Evolutionary conservation across 768 basidiomycete genomes (phyloP).

Genomic region (Naematelia encephala): DNA sequence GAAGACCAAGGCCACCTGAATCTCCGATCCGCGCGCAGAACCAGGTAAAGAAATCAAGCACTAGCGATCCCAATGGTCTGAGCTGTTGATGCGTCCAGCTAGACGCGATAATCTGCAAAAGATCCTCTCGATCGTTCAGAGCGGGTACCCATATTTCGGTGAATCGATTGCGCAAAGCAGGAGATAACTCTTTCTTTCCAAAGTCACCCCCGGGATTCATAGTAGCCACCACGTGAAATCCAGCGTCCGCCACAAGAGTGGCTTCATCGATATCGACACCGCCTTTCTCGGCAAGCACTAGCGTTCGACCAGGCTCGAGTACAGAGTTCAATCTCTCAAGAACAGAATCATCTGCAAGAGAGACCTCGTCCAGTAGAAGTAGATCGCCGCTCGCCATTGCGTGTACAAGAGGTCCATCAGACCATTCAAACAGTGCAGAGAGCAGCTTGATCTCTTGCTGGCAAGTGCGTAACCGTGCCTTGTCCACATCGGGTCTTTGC

Average conservation of each 20-base stretch:
- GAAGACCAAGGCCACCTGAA: constrained; percentile 65
- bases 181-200: constrained; percentile 97
- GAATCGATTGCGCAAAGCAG: constrained; percentile 92
- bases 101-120: constrained; percentile 69
- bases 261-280: constrained; percentile 68
- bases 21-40: constrained; percentile 59
- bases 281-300: constrained; percentile 90
- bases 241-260: constrained; percentile 61
- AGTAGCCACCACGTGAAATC: constrained; percentile 88
- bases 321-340: constrained; percentile 96
- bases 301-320: constrained; percentile 80
- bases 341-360: constrained; percentile 95
- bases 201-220: constrained; percentile 99
- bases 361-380: constrained; percentile 93
- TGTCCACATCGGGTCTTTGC: constrained; percentile 54
- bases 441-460: constrained; percentile 51
- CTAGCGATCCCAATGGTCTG: constrained; percentile 57
- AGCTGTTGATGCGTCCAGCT: constrained; percentile 65
- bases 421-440: constrained; percentile 90
- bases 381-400: constrained; percentile 83
- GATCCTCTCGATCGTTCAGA: constrained; percentile 68
- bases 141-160: constrained; percentile 98
- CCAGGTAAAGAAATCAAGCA: constrained; percentile 83
- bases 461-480: constrained; percentile 51
- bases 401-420: constrained; percentile 89